Conservation (phyloP, 257 asterid genomes). For the Voacanga thouarsii region DNA sequence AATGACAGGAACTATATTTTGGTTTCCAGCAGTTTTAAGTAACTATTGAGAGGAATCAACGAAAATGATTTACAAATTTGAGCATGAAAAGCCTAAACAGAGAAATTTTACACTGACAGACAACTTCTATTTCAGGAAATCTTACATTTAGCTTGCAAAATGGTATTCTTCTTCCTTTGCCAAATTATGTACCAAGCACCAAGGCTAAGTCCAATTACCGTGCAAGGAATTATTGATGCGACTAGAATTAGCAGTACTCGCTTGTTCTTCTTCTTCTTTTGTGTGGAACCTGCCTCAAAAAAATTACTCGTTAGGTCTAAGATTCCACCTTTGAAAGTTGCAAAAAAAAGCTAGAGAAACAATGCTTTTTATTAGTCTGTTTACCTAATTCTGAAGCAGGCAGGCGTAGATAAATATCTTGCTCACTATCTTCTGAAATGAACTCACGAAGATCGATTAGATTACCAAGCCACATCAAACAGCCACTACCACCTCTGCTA, state of each 20-base stretch:
- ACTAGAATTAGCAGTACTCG: neutral
- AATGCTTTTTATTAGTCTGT: neutral
- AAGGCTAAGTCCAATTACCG: constrained; percentile 11
- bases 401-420: constrained; percentile 16
- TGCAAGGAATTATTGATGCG: constrained; percentile 3
- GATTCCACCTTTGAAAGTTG: neutral
- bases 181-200: constrained; percentile 5
- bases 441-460: constrained; percentile 19
- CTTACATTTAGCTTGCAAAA: neutral
- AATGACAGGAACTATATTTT: neutral
- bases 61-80: neutral
- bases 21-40: neutral
- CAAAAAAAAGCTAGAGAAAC: neutral
- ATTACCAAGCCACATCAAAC: constrained; percentile 25
- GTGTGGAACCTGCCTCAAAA: too few species aligned
- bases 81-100: too few species aligned
- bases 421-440: neutral
- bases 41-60: too few species aligned
- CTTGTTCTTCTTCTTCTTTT: constrained; percentile 2
- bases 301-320: neutral
- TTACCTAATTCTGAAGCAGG: constrained; percentile 31
- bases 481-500: constrained; percentile 16
- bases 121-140: neutral
- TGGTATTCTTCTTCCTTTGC: constrained; percentile 13
- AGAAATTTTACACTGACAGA: neutral